phyloP scores from a whole-genome alignment of 331 rosid genomes.

The Quercus tomentella region DNA sequence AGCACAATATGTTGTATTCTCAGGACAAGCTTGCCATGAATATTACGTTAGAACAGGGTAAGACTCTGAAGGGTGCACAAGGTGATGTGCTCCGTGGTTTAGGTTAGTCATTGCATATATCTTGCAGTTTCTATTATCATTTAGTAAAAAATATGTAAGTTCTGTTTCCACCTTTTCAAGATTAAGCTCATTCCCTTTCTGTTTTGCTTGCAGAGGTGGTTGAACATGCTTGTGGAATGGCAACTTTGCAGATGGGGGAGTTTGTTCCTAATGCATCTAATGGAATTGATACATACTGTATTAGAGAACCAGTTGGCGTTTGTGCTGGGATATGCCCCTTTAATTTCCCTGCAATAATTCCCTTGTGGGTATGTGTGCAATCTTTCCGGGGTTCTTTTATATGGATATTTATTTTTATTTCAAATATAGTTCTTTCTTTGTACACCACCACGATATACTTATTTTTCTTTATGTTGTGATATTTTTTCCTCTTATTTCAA shows the following conservation, averaged over 20 bases:
- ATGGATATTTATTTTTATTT: not conserved
- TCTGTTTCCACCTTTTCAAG: not conserved
- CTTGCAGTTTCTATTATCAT: conserved; percentile 18
- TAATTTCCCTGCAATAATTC: conserved; percentile 53
- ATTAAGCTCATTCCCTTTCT: conserved; percentile 15
- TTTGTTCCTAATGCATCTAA: conserved; percentile 55
- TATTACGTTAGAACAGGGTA: conserved; percentile 61
- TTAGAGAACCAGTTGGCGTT: conserved; percentile 80
- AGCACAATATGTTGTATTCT: conserved; percentile 3
- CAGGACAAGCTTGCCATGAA: conserved; percentile 65
- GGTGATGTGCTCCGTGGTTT: conserved; percentile 64
- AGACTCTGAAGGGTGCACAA: conserved; percentile 56
- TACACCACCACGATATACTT: not conserved
- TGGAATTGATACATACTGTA: conserved; percentile 63
- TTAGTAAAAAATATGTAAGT: not conserved
- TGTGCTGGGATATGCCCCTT: conserved; percentile 79
- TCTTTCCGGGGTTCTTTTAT: not conserved
- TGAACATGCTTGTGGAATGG: conserved; percentile 73
- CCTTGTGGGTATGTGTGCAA: conserved; percentile 62
- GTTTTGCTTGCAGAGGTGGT: conserved; percentile 50
- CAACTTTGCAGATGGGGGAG: conserved; percentile 64
- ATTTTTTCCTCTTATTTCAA: no score
- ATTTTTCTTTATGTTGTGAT: not conserved
- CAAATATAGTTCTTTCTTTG: not conserved
- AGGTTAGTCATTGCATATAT: conserved; percentile 43